Base-by-base conservation (phyloP, 1,139 yeast genomes). In the Starmera stellimalicola region DNA sequence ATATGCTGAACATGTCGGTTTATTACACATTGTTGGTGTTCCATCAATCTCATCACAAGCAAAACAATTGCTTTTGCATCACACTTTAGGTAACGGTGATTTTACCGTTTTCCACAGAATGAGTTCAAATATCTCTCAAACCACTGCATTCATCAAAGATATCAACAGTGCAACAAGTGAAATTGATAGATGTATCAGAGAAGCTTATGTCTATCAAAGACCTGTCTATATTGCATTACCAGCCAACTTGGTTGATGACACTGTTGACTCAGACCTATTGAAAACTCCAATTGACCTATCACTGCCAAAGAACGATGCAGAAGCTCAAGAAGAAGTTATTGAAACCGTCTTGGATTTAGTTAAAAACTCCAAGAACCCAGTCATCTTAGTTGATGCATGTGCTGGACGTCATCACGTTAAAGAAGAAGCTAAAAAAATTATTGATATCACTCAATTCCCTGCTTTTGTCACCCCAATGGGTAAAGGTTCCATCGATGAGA, bases 381-480 rank as follows among this genome's bases (percentile, higher is more conserved):
- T 81, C 41, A 72, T 84, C 46, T 65, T 84, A 48, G 87, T 83
- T 31, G 95, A 84, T 62, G 94, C 95, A 27, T 83, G 94, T 68
- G 85, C 88, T 40, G 64, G 79, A 34, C 73, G 94, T 63, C 94
- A 83, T 58, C 68, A 68, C 44, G 80, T 77, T 50, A 69, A 68
- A 51, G 61, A 57, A 24, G 85, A 79, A 59, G 78, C 82, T 39
- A 63, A 60, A 42, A 58, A 65, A 45, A 69, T 84, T 53, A 80
- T 81, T 36, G 73, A 75, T 46, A 52, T 63, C 34, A 81, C 94
- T 31, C 77, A 80, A 55, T 83, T 77, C 74, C 93, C 94, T 26
- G 82, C 80, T 24, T 83, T 73, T 62, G 81, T 81, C 36, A 83
- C 94, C 34, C 94, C 95, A 44, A 82, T 84, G 94, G 94, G 94